phyloP scores from a whole-genome alignment of 768 basidiomycete genomes.

The Obba rivulosa region DNA sequence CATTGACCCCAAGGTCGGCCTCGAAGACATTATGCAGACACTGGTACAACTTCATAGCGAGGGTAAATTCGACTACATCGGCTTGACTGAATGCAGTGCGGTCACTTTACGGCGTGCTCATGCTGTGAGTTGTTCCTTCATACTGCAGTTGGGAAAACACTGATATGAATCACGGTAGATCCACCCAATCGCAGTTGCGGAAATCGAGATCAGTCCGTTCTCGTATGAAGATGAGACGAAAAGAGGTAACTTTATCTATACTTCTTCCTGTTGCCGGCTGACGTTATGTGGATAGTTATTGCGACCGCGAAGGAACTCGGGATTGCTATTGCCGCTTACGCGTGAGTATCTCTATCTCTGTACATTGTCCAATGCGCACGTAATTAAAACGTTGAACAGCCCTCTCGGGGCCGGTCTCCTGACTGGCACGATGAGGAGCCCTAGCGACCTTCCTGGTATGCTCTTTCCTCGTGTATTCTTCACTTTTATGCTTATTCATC shows the following conservation, averaged over 20 bases:
- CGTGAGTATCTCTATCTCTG: conserved; percentile 27
- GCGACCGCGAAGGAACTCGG: conserved; percentile 46
- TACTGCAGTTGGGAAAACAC: background rate
- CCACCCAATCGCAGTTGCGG: conserved; percentile 51
- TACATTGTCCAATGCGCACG: background rate
- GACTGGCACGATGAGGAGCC: conserved; percentile 41
- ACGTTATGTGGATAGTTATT: conserved; percentile 10
- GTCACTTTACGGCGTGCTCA: conserved; percentile 37
- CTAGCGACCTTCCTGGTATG: conserved; percentile 27
- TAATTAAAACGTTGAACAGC: conserved; percentile 22
- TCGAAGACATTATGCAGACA: conserved; percentile 39
- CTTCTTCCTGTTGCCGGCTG: too few species aligned
- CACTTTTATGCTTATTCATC: background rate
- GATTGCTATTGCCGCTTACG: conserved; percentile 56
- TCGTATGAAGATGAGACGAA: conserved; percentile 46
- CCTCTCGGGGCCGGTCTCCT: conserved; percentile 52
- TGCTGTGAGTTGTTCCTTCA: conserved; percentile 3
- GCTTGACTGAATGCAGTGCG: conserved; percentile 47
- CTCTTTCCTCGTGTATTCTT: background rate
- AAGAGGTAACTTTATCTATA: too few species aligned
- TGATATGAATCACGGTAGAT: conserved; percentile 23
- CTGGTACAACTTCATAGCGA: conserved; percentile 43
- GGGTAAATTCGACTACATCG: conserved; percentile 55
- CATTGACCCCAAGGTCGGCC: conserved; percentile 29
- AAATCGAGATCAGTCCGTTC: conserved; percentile 64